Evolutionary conservation across 202 grass and related monocot genomes (phyloP).

Genomic region (Zoysia matrella): DNA sequence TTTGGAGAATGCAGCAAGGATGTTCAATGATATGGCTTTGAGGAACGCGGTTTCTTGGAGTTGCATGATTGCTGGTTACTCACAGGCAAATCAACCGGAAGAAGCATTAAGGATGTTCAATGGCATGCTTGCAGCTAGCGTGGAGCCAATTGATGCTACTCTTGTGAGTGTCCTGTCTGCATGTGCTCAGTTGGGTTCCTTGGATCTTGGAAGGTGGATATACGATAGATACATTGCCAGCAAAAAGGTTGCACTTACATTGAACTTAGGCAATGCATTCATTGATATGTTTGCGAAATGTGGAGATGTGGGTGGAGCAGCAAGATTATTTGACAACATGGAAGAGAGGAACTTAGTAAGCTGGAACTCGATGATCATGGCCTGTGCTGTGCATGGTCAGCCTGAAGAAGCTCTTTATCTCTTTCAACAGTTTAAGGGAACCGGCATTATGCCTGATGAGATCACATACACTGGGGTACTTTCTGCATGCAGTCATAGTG

Average conservation of each 20-base stretch:
- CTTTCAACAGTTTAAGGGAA: constrained; percentile 58
- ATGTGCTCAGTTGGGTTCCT: constrained; percentile 60
- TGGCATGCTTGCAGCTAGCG: constrained; percentile 56
- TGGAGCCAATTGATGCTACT: constrained; percentile 64
- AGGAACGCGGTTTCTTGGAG: constrained; percentile 80
- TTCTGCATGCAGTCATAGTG: constrained; percentile 67
- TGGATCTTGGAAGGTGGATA: constrained; percentile 65
- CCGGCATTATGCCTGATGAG: constrained; percentile 51
- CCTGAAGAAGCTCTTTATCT: constrained; percentile 47
- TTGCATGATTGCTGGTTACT: constrained; percentile 69
- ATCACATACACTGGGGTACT: constrained; percentile 67
- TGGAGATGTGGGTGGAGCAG: constrained; percentile 61
- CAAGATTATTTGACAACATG: constrained; percentile 63
- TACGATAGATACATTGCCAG: constrained; percentile 51
- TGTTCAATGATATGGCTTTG: constrained; percentile 61
- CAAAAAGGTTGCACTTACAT: constrained; percentile 43
- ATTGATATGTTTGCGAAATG: constrained; percentile 77
- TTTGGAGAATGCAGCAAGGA: constrained; percentile 46
- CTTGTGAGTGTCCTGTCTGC: constrained; percentile 60
- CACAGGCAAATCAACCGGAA: constrained; percentile 55
- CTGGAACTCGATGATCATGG: constrained; percentile 70
- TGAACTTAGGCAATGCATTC: constrained; percentile 68
- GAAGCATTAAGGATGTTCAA: constrained; percentile 64
- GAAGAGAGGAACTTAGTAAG: constrained; percentile 60
- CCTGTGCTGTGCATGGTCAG: constrained; percentile 60